Evolutionary conservation across 306 rosid genomes (phyloP).

Genomic region (Rubus idaeus): DNA sequence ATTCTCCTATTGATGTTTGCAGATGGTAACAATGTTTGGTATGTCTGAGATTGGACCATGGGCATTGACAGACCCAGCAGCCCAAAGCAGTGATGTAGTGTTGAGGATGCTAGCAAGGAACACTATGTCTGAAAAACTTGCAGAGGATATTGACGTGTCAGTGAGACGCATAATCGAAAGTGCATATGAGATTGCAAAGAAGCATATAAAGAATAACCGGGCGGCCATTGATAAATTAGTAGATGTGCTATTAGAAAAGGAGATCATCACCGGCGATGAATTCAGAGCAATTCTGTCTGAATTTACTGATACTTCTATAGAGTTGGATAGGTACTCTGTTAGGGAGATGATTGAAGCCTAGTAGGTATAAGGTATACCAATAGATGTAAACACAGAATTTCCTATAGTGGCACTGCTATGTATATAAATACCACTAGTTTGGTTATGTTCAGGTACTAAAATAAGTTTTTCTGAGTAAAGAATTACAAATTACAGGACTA

Average conservation of each 20-base stretch:
- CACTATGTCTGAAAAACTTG: conserved; percentile 71
- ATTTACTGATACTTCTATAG: conserved; percentile 40
- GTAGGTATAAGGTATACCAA: not conserved
- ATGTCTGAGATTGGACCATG: conserved; percentile 89
- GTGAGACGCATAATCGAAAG: conserved; percentile 39
- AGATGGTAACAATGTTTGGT: conserved; percentile 78
- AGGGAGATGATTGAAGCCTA: conserved; percentile 49
- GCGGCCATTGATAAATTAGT: conserved; percentile 64
- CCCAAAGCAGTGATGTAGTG: conserved; percentile 59
- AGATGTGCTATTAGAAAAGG: conserved; percentile 65
- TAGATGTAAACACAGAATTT: not conserved
- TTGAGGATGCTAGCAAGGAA: conserved; percentile 73
- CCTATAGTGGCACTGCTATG: not conserved
- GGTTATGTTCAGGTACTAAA: not conserved
- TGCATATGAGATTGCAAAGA: conserved; percentile 65
- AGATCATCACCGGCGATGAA: conserved; percentile 64
- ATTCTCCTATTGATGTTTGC: not conserved
- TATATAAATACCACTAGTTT: not conserved
- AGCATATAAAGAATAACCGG: conserved; percentile 54
- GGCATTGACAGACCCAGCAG: conserved; percentile 56
- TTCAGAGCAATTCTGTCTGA: conserved; percentile 66
- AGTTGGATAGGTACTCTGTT: conserved; percentile 28
- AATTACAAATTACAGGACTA: not conserved
- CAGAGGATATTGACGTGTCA: conserved; percentile 61
- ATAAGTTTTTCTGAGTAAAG: no score